Percentiles rank a stretch among this genome's conserved stretches.
Conservation (phyloP, 306 rosid genomes). For the Morella rubra region DNA sequence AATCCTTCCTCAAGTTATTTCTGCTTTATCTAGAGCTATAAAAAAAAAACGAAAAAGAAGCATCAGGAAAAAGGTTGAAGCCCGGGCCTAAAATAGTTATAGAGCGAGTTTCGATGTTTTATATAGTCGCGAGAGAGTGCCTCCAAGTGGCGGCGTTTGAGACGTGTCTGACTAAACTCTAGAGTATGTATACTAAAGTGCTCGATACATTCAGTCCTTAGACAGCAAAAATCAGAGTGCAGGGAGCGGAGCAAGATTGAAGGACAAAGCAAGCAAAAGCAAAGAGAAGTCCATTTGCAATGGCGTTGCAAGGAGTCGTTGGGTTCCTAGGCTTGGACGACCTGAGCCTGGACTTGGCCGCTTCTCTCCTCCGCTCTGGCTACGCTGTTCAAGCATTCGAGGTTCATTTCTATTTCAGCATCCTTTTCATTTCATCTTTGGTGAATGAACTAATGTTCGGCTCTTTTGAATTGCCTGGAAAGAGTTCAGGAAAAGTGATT, state of each 20-base stretch:
- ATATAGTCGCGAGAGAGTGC: too few relatives aligned
- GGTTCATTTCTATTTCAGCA: conserved; percentile 31
- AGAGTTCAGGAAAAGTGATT: not conserved
- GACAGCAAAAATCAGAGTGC: not conserved
- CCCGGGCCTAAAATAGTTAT: too few relatives aligned
- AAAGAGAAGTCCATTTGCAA: conserved; percentile 15
- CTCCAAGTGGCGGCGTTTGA: too few relatives aligned
- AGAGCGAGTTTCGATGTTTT: too few relatives aligned
- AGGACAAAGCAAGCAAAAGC: not conserved
- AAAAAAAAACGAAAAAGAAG: too few relatives aligned
- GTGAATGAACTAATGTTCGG: not conserved
- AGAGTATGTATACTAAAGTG: too few relatives aligned
- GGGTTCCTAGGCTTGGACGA: conserved; percentile 68
- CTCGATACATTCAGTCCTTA: not conserved
- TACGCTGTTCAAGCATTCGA: conserved; percentile 58
- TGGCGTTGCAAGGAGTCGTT: conserved; percentile 45
- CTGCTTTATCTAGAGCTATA: too few relatives aligned
- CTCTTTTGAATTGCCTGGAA: conserved; percentile 3
- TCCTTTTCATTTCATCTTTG: not conserved
- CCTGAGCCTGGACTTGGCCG: conserved; percentile 49
- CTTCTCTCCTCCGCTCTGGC: conserved; percentile 51
- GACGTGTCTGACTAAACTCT: too few relatives aligned
- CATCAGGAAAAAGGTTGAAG: too few relatives aligned
- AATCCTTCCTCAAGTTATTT: too few relatives aligned
- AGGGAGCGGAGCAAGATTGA: not conserved